phyloP scores from a whole-genome alignment of 225 moss, liverwort and hornwort species.

The Sphagnum tenellum region DNA sequence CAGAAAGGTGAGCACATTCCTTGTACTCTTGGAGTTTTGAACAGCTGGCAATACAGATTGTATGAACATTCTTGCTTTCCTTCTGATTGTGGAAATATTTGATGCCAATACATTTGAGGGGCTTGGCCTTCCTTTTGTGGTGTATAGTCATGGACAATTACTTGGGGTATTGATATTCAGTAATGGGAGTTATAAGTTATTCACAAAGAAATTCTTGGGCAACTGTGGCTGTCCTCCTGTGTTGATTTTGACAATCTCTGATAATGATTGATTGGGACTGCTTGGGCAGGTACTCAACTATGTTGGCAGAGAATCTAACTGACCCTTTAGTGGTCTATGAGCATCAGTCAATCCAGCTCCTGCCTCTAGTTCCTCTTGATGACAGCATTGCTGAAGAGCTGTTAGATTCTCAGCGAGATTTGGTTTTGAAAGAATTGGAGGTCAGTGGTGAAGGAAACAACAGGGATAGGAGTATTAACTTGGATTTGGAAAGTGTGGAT shows the following conservation, averaged over 20 bases:
- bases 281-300: conserved; percentile 81
- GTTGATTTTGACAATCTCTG: too few relatives aligned
- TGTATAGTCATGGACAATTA: too few relatives aligned
- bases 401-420: conserved; percentile 2
- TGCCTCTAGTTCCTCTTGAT: conserved; percentile 15
- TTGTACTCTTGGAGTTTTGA: too few relatives aligned
- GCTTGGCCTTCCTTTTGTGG: too few relatives aligned
- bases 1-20: conserved; percentile 44
- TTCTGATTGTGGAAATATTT: too few relatives aligned
- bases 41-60: too few relatives aligned
- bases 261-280: background rate
- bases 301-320: conserved; percentile 89
- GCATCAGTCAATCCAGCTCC: conserved; percentile 23
- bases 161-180: too few relatives aligned
- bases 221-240: too few relatives aligned
- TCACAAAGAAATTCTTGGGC: too few relatives aligned
- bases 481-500: conserved; percentile 44
- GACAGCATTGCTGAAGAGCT: conserved; percentile 13
- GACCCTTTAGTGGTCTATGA: conserved; percentile 25
- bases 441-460: conserved; percentile 2
- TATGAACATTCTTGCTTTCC: too few relatives aligned
- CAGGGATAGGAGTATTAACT: conserved; percentile 7
- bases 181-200: too few relatives aligned
- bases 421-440: background rate
- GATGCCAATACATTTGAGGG: too few relatives aligned